Evolutionary conservation across 805 yeast genomes (phyloP), one percentile per base, ranked within the genome.

Genomic region (Starmera amethionina): DNA sequence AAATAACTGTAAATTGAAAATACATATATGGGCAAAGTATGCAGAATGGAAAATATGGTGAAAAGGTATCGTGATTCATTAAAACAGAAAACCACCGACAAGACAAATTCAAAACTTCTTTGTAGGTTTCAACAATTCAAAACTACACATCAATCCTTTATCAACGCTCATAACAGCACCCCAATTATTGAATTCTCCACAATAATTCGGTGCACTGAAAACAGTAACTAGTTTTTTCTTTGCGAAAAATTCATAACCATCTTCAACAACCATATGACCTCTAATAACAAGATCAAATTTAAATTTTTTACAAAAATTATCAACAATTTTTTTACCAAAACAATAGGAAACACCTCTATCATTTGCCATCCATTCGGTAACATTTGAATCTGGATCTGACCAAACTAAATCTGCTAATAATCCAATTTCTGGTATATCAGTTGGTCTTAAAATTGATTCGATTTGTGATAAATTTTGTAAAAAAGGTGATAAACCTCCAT

Each of bases 81-180:
- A 10, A 35, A 12, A 27, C 25, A 18, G 11, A 10, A 34, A 22
- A 25, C 5, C 14, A 13, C 9, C 27, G 27, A 22, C 5, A 7
- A 5, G 6, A 22, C 9, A 22, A 22, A 22, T 8, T 22, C 18
- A 22, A 32, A 15, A 15, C 40, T 51, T 53, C 39, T 49, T 51
- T 18, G 49, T 50, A 4, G 98, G 98, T 62, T 90, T 96, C 46
- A 93, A 68, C 42, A 93, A 71, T 62, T 93, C 98, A 60, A 93
- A 93, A 43, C 93, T 82, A 60, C 98, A 93, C 44, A 93, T 66
- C 47, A 93, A 70, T 53, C 90, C 96, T 46, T 86, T 94, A 48
- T 85, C 78, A 14, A 93, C 97, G 50, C 95, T 82, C 97, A 93
- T 88, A 4, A 90, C 97, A 1, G 98, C 98, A 28, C 96, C 96